A percentile compares a stretch with the other conserved stretches of the same genome.
phyloP scores from a whole-genome alignment of 352 stramenopile genomes.

The Phytophthora meadii region DNA sequence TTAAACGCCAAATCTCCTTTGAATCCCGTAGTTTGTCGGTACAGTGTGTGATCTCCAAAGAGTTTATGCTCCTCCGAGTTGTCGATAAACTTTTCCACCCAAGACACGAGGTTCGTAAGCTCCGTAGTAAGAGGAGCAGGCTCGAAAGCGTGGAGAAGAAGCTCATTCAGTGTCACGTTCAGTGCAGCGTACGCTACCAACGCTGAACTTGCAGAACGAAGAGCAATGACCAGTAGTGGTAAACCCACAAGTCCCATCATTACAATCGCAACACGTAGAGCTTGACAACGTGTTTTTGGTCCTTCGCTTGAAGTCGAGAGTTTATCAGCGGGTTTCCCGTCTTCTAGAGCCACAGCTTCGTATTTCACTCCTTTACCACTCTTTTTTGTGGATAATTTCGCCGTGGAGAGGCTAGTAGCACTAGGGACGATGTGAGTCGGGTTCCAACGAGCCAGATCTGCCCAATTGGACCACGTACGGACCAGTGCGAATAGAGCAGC shows the following conservation, averaged over 20 bases:
- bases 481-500: conserved; percentile 8
- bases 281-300: background rate
- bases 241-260: conserved; percentile 1
- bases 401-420: background rate
- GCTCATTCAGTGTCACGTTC: conserved; percentile 12
- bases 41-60: conserved; percentile 1
- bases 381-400: conserved; percentile 2
- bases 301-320: background rate
- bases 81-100: conserved; percentile 4
- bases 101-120: background rate
- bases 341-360: conserved; percentile 5
- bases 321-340: background rate
- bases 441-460: conserved; percentile 7
- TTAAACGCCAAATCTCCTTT: conserved; percentile 9
- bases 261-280: conserved; percentile 1
- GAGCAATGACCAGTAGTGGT: background rate
- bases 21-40: conserved; percentile 9
- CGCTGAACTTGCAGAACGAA: conserved; percentile 2
- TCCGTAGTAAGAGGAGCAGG: background rate
- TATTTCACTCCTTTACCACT: background rate
- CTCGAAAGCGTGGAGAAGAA: conserved; percentile 8
- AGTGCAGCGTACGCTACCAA: conserved; percentile 7
- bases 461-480: background rate
- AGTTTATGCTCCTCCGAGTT: background rate
- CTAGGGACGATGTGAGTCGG: conserved; percentile 5